phyloP scores from a whole-genome alignment of 345 rosid species.

The Melastoma malabathricum region DNA sequence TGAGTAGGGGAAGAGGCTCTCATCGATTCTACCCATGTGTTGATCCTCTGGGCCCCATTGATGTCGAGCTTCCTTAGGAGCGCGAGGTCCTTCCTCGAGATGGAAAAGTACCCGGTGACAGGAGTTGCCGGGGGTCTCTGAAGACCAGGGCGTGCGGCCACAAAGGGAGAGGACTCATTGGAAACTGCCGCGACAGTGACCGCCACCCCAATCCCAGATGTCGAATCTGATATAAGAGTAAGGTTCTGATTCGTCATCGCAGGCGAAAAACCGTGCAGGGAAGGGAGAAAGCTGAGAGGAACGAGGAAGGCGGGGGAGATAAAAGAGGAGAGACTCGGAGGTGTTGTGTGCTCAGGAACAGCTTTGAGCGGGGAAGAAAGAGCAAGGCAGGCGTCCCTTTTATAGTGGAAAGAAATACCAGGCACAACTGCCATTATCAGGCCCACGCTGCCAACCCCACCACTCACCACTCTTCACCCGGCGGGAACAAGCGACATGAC shows the following conservation, averaged over 20 bases:
- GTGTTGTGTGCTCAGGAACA: neutral
- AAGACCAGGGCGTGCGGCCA: conserved; percentile 3
- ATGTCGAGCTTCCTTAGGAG: conserved; percentile 39
- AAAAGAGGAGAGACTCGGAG: conserved; percentile 1
- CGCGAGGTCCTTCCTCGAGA: conserved; percentile 28
- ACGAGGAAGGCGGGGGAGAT: neutral
- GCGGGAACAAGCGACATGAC: too few relatives aligned
- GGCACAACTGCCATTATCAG: too few relatives aligned
- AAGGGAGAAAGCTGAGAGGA: neutral
- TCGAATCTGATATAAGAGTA: neutral
- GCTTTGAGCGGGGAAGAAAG: neutral
- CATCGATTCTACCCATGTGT: conserved; percentile 81
- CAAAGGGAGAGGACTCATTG: conserved; percentile 16
- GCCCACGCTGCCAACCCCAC: too few relatives aligned
- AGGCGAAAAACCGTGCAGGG: neutral
- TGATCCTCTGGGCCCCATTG: conserved; percentile 42
- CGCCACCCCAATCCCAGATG: conserved; percentile 4
- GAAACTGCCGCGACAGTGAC: conserved; percentile 29
- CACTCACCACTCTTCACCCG: too few relatives aligned
- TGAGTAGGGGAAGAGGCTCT: conserved; percentile 91
- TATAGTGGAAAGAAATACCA: too few relatives aligned
- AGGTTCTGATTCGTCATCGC: conserved; percentile 27
- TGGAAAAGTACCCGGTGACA: conserved; percentile 23
- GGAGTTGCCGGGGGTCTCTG: conserved; percentile 47
- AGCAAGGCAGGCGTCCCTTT: too few relatives aligned